Conservation (phyloP, 495 filamentous ascomycete genomes). For the Cercophora scortea region DNA sequence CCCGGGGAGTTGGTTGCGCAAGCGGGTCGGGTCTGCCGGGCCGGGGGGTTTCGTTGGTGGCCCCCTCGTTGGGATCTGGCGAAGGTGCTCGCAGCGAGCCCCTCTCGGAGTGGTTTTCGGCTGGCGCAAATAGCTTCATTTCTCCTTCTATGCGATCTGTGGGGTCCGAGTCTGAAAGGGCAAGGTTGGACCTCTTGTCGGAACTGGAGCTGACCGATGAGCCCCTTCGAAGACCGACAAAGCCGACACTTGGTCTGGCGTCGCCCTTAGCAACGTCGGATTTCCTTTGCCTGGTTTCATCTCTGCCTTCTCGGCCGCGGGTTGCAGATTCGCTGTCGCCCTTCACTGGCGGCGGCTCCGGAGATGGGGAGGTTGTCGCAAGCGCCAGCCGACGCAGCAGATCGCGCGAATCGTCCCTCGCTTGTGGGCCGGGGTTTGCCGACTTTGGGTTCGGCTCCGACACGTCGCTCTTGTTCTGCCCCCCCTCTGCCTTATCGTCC, state of each 20-base stretch:
- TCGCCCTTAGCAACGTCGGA: slow-evolving; percentile 18
- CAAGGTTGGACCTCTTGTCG: slow-evolving; percentile 30
- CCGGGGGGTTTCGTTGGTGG: slow-evolving; percentile 36
- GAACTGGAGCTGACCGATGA: slow-evolving; percentile 30
- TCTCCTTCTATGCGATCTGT: slow-evolving; percentile 48
- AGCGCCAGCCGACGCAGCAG: slow-evolving; percentile 57
- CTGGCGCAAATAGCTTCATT: slow-evolving; percentile 45
- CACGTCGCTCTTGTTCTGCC: slow-evolving; percentile 1
- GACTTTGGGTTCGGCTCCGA: too few relatives aligned
- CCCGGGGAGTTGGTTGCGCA: slow-evolving; percentile 41
- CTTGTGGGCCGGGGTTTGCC: neutral
- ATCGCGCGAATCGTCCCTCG: slow-evolving; percentile 53
- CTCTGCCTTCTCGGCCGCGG: slow-evolving; percentile 1
- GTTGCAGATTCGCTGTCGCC: neutral
- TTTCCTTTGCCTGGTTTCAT: slow-evolving; percentile 7
- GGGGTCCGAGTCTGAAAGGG: slow-evolving; percentile 45
- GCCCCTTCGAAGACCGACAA: slow-evolving; percentile 25
- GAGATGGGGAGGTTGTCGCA: slow-evolving; percentile 43
- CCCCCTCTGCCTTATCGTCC: neutral
- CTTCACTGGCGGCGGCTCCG: slow-evolving; percentile 10
- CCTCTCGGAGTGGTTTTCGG: slow-evolving; percentile 45
- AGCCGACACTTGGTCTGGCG: slow-evolving; percentile 30
- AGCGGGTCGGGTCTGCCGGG: slow-evolving; percentile 35
- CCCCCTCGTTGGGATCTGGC: slow-evolving; percentile 23
- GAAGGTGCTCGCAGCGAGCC: slow-evolving; percentile 44